Evolutionary conservation across 176 grass and related monocot genomes (phyloP), one percentile per base, ranked within the genome.

Genomic region (Otatea glauca): DNA sequence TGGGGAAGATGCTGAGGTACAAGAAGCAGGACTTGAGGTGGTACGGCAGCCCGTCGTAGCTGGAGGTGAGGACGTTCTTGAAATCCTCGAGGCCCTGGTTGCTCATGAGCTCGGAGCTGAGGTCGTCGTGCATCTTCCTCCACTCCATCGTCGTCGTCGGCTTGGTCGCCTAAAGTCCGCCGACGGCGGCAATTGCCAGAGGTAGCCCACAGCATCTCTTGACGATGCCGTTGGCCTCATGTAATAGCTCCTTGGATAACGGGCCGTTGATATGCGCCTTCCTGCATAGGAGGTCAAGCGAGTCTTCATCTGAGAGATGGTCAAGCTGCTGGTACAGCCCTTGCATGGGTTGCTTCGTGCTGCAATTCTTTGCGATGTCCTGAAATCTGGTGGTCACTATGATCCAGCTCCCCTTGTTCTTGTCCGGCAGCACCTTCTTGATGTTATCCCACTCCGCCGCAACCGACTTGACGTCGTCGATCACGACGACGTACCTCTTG

Each of bases 1-100:
- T 65, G n/a, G 74, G 75, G 66, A 89, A 89, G 37, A 89, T 50
- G 27, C 66, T 84, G 18, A 89, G 87, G 47, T 49, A 49, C 47
- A 49, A 49, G 47, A 49, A 49, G 47, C 47, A 49, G 47, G 47
- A 49, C 47, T 24, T 62, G 9, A 24, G 59, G 59, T 62, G 59
- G 59, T 62, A 62, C 9, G 59, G 59, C 23, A 62, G 10, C 4
- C 23, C 59, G 4, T 62, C 59, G 10, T 62, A 62, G 59, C 59
- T 90, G 39, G 85, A 65, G 6, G 51, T 65, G 2, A 90, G 49
- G 32, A 90, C 74, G 27, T 61, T 32, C 18, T 86, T 86, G 5
- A 65, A 53, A 1, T 38, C 38, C 16, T 41, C 73, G 0, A 76
- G 34, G 34, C 74, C 44, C 0, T n/a, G 59, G n/a, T 85, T 89